These are phyloP conservation scores for Kuraishia ogatae DNA, from an alignment of 805 yeast genomes.

Conservation along the genomic window DNA sequence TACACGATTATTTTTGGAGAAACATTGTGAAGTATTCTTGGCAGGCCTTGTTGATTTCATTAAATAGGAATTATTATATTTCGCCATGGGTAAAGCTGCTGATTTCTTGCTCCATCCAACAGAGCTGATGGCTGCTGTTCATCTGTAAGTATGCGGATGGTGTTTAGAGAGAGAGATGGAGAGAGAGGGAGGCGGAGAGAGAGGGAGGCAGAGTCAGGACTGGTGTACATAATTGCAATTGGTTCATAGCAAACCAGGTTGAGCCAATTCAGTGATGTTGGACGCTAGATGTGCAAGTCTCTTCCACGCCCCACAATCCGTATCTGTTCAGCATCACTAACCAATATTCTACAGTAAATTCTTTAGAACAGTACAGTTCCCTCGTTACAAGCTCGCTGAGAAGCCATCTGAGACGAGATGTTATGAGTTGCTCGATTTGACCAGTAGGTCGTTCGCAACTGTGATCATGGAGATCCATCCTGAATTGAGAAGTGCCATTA, in stretches of 20 bases:
- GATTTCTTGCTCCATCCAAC: constrained; percentile 61
- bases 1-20: too few species aligned
- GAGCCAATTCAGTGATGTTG: too few species aligned
- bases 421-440: constrained; percentile 51
- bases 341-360: constrained; percentile 20
- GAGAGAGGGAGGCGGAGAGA: neutral
- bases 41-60: too few species aligned
- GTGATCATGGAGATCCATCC: constrained; percentile 90
- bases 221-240: neutral
- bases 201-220: too few species aligned
- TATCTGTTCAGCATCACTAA: neutral
- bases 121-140: constrained; percentile 63
- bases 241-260: too few species aligned
- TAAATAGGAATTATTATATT: too few species aligned
- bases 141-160: constrained; percentile 29
- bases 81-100: constrained; percentile 49
- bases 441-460: constrained; percentile 92
- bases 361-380: constrained; percentile 46
- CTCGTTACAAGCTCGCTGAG: constrained; percentile 32
- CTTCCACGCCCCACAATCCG: too few species aligned
- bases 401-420: constrained; percentile 48
- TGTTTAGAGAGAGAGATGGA: neutral
- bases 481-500: constrained; percentile 71
- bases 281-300: too few species aligned
- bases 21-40: neutral